Evolutionary conservation across 176 grass and related monocot species (phyloP).

Genomic region (Zoysia japonica): DNA sequence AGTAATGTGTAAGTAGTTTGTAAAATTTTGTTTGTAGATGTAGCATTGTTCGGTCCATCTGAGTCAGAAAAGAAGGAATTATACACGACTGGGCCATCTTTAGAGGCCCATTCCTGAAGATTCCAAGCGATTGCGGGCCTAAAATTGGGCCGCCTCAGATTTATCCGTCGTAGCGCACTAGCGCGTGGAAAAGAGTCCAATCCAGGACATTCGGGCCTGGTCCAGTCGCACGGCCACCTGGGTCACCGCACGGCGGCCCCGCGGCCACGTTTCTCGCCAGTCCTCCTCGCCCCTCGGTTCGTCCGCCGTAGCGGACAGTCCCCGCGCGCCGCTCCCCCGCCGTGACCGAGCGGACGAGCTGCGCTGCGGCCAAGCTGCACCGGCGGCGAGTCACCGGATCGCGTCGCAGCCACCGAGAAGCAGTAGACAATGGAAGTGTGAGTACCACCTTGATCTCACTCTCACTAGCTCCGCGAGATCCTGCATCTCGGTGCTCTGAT

Average conservation of each 20-base stretch:
- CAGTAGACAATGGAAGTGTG: slow-evolving; percentile 42
- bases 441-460: slow-evolving; percentile 11
- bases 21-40: too few species aligned
- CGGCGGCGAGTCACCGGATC: background rate
- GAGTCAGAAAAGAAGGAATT: too few species aligned
- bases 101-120: too few species aligned
- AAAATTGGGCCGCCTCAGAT: too few species aligned
- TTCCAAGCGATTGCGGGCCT: too few species aligned
- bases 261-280: background rate
- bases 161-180: too few species aligned
- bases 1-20: too few species aligned
- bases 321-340: background rate
- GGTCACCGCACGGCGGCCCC: background rate
- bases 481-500: background rate
- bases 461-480: background rate
- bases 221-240: background rate
- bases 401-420: background rate
- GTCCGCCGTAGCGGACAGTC: slow-evolving; percentile 20
- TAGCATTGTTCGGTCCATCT: too few species aligned
- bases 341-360: background rate
- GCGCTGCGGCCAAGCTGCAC: background rate
- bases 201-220: background rate
- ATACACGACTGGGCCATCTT: too few species aligned
- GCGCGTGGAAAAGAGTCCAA: too few species aligned
- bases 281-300: slow-evolving; percentile 20